These are phyloP conservation scores for Pseudozyma hubeiensis DNA, from an alignment of 1,284 basidiomycete species.

Conservation along the genomic window DNA sequence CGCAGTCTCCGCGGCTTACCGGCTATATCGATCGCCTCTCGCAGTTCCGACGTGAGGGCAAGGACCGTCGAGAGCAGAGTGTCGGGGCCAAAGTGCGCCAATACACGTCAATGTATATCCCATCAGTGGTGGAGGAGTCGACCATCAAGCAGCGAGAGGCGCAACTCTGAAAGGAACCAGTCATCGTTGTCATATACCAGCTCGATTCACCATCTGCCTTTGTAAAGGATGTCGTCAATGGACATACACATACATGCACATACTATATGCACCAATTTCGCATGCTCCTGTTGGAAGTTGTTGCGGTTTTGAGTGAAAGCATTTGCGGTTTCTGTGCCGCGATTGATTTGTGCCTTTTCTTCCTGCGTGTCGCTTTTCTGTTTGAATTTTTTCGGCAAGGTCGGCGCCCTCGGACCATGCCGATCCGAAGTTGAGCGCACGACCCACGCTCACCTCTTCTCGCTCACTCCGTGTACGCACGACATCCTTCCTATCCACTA, in stretches of 20 bases:
- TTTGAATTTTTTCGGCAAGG: not conserved
- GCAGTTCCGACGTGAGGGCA: conserved; percentile 68
- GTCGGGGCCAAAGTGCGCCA: conserved; percentile 38
- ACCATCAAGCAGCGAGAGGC: conserved; percentile 34
- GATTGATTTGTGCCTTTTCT: not conserved
- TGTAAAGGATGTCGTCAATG: too few species aligned
- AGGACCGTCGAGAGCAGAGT: conserved; percentile 61
- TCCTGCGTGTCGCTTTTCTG: not conserved
- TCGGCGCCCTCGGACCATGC: conserved; percentile 33
- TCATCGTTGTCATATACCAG: not conserved
- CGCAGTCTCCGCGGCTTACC: conserved; percentile 56
- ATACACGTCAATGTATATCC: conserved; percentile 41
- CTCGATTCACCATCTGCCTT: too few species aligned
- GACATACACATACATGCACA: too few species aligned
- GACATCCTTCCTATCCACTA: conserved; percentile 18
- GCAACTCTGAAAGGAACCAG: conserved; percentile 16
- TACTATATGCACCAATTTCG: too few species aligned
- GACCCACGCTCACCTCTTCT: not conserved
- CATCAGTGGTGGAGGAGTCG: conserved; percentile 35
- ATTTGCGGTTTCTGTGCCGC: too few species aligned
- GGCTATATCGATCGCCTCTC: conserved; percentile 64
- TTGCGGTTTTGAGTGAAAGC: too few species aligned
- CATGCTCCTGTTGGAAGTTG: too few species aligned
- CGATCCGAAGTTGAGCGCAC: conserved; percentile 18
- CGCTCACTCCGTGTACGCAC: conserved; percentile 10